These are phyloP conservation scores for Astrothelium subdiscretum DNA, from an alignment of 495 filamentous ascomycete species.

Conservation along the genomic window DNA sequence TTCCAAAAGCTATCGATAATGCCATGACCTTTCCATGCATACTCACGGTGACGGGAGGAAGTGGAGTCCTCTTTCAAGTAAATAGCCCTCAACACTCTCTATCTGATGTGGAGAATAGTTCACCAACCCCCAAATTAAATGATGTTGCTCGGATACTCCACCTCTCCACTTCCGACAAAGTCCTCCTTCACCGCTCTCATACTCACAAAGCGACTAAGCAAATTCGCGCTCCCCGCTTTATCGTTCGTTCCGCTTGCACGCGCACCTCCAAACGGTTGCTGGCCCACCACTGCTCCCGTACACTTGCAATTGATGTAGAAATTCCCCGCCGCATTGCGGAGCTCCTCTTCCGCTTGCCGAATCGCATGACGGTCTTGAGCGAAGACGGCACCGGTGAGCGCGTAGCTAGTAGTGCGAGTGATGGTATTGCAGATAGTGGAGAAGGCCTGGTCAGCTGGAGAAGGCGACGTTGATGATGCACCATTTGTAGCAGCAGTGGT, in stretches of 20 bases:
- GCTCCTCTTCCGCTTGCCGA: slow-evolving; percentile 27
- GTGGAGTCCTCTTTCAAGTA: too few relatives aligned
- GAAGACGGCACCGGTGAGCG: slow-evolving; percentile 32
- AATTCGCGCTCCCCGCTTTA: slow-evolving; percentile 31
- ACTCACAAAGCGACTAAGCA: slow-evolving; percentile 29
- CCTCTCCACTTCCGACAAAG: slow-evolving; percentile 23
- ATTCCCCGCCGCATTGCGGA: slow-evolving; percentile 30
- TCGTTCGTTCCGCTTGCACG: slow-evolving; percentile 33
- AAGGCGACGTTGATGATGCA: not conserved
- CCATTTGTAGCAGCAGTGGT: not conserved
- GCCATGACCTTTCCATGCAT: not conserved
- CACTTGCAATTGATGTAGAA: slow-evolving; percentile 35
- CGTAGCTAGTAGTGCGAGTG: slow-evolving; percentile 28
- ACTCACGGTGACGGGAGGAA: too few relatives aligned
- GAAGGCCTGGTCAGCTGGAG: slow-evolving; percentile 17
- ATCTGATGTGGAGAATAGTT: not conserved
- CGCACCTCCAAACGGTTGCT: slow-evolving; percentile 34
- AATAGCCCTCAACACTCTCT: too few relatives aligned
- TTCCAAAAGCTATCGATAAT: not conserved
- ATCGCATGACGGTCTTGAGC: slow-evolving; percentile 27
- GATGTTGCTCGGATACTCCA: slow-evolving; percentile 31
- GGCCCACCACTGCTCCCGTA: slow-evolving; percentile 31
- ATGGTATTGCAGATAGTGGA: slow-evolving; percentile 25
- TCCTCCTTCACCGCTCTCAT: slow-evolving; percentile 34
- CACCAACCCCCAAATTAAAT: not conserved